Base-by-base conservation (phyloP, 2,329 filamentous ascomycete species). In the Pseudocercospora macadamiae region DNA sequence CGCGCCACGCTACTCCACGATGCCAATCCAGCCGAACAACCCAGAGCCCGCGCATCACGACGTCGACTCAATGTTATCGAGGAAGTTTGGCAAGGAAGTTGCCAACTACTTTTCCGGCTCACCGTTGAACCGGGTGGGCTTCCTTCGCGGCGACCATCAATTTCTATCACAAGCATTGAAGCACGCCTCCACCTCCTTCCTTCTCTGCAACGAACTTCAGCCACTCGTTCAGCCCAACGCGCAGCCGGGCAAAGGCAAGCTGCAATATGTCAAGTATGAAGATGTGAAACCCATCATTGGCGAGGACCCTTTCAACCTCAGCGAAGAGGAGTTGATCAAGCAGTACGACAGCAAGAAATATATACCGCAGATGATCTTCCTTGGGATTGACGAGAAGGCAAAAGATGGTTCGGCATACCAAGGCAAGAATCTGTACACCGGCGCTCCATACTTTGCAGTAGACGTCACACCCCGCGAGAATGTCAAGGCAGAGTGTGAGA, bases 361-460 rank as follows among this genome's bases (percentile, higher is more conserved):
- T 14, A 75, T 80, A 18, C 88, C 92, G 2, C 83, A 91, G 62
- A 80, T 97, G 52, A 80, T 97, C 53, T 97, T 97, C 72, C 78
- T 97, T 25, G 93, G 93, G 0, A 76, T 97, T 48, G 86, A 96
- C 66, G 91, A 96, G 72, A 76, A 74, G 48, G 74, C 74, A 23
- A 78, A 79, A 49, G 74, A 81, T 26, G 82, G 78, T 0, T 83
- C 89, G 52, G 70, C 80, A 59, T 89, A 88, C 70, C 86, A 86
- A 60, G 85, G 86, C 48, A 80, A 81, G 53, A 86, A 86, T 53
- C 76, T 79, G 21, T 96, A 96, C 72, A 83, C 80, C 30, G 95
- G 93, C 2, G 82, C 83, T 49, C 93, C 95, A 1, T 96, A 87
- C 76, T 99, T 97, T 72, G 93, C 93, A 1, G 75, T 99, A 10